These are phyloP conservation scores for Chaetomium fimeti DNA, from an alignment of 495 filamentous ascomycete genomes.

Conservation along the genomic window DNA sequence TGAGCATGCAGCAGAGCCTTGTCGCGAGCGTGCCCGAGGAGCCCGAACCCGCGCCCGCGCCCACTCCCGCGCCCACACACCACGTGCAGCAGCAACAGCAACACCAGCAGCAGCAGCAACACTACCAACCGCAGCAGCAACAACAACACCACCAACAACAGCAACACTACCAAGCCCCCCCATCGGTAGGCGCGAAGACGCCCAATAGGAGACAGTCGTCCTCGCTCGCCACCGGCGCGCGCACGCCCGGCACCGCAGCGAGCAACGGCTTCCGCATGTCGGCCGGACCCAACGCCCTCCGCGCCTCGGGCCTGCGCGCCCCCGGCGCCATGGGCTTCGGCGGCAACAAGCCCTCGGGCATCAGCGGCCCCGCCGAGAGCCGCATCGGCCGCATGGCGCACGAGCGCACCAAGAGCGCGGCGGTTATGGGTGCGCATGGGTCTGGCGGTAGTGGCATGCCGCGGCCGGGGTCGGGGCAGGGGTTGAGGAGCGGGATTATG, in stretches of 20 bases:
- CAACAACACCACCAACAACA: not conserved
- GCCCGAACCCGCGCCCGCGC: constrained; percentile 10
- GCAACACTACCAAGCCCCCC: not conserved
- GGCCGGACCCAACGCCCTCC: constrained; percentile 21
- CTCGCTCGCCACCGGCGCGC: not conserved
- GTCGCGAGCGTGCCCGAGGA: constrained; percentile 14
- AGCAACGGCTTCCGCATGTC: constrained; percentile 20
- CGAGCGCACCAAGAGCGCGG: constrained; percentile 45
- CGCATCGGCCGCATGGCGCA: constrained; percentile 44
- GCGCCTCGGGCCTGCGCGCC: constrained; percentile 46
- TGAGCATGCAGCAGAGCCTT: constrained; percentile 50
- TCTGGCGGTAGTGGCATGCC: constrained; percentile 38
- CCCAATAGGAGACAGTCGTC: constrained; percentile 20
- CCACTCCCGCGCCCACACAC: too few species aligned
- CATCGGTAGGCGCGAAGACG: constrained; percentile 7
- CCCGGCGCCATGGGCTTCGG: constrained; percentile 31
- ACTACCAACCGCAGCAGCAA: not conserved
- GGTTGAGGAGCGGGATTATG: constrained; percentile 59
- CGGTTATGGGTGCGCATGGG: constrained; percentile 15
- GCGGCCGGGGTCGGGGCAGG: constrained; percentile 43
- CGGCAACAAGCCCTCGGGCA: constrained; percentile 12
- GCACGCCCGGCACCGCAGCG: constrained; percentile 10
- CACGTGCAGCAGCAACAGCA: too few species aligned
- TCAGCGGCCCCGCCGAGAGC: constrained; percentile 30
- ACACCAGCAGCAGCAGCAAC: not conserved